phyloP scores from a whole-genome alignment of 2,329 filamentous ascomycete species.

The Bertia moriformis region DNA sequence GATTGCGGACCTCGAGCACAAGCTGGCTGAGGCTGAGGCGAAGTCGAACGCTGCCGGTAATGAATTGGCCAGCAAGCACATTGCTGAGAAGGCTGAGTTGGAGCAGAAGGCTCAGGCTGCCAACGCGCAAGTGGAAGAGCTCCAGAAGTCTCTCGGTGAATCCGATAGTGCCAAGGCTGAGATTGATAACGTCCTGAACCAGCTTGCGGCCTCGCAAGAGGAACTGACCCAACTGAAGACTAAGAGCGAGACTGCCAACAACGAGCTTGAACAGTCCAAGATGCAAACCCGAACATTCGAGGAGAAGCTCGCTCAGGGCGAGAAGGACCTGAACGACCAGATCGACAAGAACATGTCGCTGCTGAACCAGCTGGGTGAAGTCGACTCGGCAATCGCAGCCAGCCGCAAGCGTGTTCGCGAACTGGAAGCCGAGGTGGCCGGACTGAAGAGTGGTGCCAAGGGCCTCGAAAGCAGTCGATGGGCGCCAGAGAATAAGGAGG shows the following conservation, averaged over 20 bases:
- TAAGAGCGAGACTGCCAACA: neutral
- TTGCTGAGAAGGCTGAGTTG: neutral
- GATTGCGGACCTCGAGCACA: neutral
- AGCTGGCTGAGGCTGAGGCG: neutral
- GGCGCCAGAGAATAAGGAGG: constrained; percentile 14
- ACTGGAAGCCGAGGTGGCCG: constrained; percentile 18
- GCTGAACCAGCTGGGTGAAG: constrained; percentile 19
- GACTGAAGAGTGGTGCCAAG: constrained; percentile 14
- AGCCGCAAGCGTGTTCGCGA: constrained; percentile 17
- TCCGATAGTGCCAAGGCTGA: neutral
- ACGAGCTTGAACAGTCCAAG: constrained; percentile 4
- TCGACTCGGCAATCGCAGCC: constrained; percentile 16
- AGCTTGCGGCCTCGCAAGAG: neutral
- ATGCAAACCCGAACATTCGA: constrained; percentile 14
- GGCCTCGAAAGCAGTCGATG: constrained; percentile 23
- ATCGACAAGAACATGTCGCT: constrained; percentile 23
- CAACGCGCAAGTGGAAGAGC: neutral
- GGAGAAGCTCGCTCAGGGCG: constrained; percentile 15
- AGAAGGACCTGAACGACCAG: constrained; percentile 19
- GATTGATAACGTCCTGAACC: neutral
- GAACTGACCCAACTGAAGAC: neutral
- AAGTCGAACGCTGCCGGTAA: neutral
- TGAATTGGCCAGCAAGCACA: neutral
- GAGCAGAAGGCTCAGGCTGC: neutral
- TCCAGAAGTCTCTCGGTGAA: neutral